Percentiles rank a stretch among this genome's conserved stretches.
These are phyloP conservation scores for Domatiomyces catenatus DNA, from an alignment of 2,329 filamentous ascomycete genomes.

Conservation along the genomic window DNA sequence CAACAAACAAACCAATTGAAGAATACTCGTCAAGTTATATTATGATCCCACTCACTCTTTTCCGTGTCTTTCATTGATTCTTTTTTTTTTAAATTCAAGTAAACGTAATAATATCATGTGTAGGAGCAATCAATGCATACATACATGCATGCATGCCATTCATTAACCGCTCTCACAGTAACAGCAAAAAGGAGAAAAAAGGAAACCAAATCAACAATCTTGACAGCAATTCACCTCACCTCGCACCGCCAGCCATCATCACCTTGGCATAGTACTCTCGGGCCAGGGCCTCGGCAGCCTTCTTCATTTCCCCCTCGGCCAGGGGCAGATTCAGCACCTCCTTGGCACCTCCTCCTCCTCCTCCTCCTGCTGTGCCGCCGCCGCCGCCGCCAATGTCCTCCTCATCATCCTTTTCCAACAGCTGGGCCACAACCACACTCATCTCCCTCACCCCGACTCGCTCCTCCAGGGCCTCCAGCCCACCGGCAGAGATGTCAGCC, in stretches of 20 bases:
- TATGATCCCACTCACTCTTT: too few species aligned
- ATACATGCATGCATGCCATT: too few species aligned
- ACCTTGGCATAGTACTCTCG: background rate
- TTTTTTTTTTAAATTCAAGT: too few species aligned
- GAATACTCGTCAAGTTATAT: too few species aligned
- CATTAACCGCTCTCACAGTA: too few species aligned
- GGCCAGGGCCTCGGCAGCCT: background rate
- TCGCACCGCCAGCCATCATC: background rate
- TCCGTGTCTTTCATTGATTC: too few species aligned
- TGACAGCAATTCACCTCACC: too few species aligned
- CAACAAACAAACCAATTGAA: too few species aligned
- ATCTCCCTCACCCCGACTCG: constrained; percentile 70
- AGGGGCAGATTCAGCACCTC: background rate
- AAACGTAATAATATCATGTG: too few species aligned
- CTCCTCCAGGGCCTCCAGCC: constrained; percentile 40
- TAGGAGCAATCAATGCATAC: too few species aligned
- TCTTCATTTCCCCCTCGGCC: background rate
- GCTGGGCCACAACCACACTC: constrained; percentile 53
- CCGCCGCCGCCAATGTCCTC: constrained; percentile 25
- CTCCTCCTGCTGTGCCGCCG: constrained; percentile 42
- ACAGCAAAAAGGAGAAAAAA: too few species aligned
- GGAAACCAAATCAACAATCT: too few species aligned
- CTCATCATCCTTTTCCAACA: constrained; percentile 5
- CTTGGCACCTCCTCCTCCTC: background rate
- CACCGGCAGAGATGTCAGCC: constrained; percentile 43